Evolutionary conservation across 768 basidiomycete species (phyloP).

Genomic region (Agaricus sinodeliciosus): DNA sequence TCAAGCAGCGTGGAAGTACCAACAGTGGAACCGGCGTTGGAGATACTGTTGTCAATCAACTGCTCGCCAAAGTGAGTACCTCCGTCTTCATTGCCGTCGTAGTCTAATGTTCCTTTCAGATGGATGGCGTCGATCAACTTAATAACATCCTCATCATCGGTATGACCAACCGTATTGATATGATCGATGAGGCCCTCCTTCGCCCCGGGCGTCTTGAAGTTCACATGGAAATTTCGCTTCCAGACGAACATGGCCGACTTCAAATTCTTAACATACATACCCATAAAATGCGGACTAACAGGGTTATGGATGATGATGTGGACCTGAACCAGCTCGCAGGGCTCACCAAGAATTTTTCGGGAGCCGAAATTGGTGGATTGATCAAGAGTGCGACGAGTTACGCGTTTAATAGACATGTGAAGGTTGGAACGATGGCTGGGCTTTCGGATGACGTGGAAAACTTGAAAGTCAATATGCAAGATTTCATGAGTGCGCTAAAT

Average conservation of each 20-base stretch:
- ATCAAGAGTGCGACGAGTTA: slow-evolving; percentile 99
- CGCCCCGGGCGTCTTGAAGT: slow-evolving; percentile 98
- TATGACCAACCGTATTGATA: slow-evolving; percentile 97
- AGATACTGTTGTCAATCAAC: slow-evolving; percentile 98
- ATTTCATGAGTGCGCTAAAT: slow-evolving; percentile 87
- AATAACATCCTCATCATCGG: slow-evolving; percentile 99
- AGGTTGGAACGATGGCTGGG: slow-evolving; percentile 95
- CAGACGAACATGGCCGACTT: slow-evolving; percentile 85
- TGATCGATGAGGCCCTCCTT: slow-evolving; percentile 97
- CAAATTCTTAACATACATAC: slow-evolving; percentile 98
- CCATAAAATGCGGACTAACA: slow-evolving; percentile 85
- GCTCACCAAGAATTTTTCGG: slow-evolving; percentile 94
- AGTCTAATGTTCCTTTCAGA: slow-evolving; percentile 39
- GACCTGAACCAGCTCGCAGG: slow-evolving; percentile 76
- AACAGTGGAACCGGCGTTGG: slow-evolving; percentile 92
- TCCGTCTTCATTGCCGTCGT: neutral
- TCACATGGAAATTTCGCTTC: slow-evolving; percentile 98
- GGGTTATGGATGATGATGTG: slow-evolving; percentile 84
- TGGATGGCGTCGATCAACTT: slow-evolving; percentile 98
- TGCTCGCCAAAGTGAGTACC: slow-evolving; percentile 79
- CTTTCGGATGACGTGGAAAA: slow-evolving; percentile 95
- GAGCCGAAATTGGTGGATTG: slow-evolving; percentile 92
- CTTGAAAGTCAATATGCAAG: slow-evolving; percentile 75
- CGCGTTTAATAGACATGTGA: slow-evolving; percentile 95
- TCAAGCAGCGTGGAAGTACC: slow-evolving; percentile 95